These are phyloP conservation scores for Apiotrichum brassicae DNA, from an alignment of 1,284 basidiomycete genomes.

Conservation along the genomic window DNA sequence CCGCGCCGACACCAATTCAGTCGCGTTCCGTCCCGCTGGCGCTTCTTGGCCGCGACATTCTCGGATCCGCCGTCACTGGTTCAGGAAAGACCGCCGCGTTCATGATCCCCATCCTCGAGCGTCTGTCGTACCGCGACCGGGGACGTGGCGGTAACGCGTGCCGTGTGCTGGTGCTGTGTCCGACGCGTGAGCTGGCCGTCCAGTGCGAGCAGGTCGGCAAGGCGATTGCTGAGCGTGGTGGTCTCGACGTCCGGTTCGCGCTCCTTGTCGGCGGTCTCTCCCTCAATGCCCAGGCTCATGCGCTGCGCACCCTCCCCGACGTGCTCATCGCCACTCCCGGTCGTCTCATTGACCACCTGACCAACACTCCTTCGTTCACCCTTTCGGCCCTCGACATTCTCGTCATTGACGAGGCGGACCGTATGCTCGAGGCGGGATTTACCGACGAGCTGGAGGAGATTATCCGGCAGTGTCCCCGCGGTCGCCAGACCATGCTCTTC, in stretches of 20 bases:
- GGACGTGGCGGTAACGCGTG: constrained; percentile 75
- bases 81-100: constrained; percentile 97
- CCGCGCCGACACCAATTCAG: constrained; percentile 90
- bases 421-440: constrained; percentile 97
- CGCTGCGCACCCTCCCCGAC: constrained; percentile 79
- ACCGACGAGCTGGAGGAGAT: constrained; percentile 93
- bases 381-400: constrained; percentile 89
- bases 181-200: constrained; percentile 88
- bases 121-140: constrained; percentile 80
- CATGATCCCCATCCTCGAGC: constrained; percentile 86
- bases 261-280: constrained; percentile 90
- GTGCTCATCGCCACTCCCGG: constrained; percentile 92
- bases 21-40: constrained; percentile 86
- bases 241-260: constrained; percentile 82
- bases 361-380: constrained; percentile 88
- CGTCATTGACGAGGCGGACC: constrained; percentile 93
- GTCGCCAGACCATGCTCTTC: constrained; percentile 95
- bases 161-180: constrained; percentile 86
- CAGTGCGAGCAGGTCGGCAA: constrained; percentile 89
- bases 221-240: constrained; percentile 63
- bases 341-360: constrained; percentile 85
- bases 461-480: constrained; percentile 76
- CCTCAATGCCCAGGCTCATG: constrained; percentile 79
- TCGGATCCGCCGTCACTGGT: constrained; percentile 90
- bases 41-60: constrained; percentile 87